These are phyloP conservation scores for Raddia guianensis DNA, from an alignment of 176 grass and related monocot species.

Conservation along the genomic window DNA sequence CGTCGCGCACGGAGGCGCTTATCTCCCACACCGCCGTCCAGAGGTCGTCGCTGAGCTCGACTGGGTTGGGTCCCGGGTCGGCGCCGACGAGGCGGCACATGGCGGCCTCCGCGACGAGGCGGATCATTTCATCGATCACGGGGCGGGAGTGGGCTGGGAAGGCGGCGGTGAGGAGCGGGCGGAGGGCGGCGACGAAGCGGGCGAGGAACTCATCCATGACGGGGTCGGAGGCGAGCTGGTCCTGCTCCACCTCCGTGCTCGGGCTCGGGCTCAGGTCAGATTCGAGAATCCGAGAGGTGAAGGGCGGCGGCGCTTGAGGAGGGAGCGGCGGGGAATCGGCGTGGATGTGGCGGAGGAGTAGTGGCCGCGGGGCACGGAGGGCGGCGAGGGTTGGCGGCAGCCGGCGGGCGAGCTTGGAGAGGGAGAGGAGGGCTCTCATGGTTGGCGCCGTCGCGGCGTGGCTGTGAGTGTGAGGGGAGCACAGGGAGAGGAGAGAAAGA, in stretches of 20 bases:
- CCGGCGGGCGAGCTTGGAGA: conserved; percentile 52
- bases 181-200: conserved; percentile 54
- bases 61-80: conserved; percentile 21
- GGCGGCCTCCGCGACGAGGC: conserved; percentile 74
- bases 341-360: conserved; percentile 39
- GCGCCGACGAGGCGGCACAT: conserved; percentile 44
- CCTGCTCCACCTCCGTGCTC: conserved; percentile 15
- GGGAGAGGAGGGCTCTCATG: conserved; percentile 76
- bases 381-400: conserved; percentile 43
- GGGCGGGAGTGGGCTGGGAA: conserved; percentile 54
- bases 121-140: conserved; percentile 84
- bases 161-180: conserved; percentile 50
- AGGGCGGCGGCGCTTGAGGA: conserved; percentile 31
- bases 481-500: conserved; percentile 2
- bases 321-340: conserved; percentile 31
- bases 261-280: conserved; percentile 35
- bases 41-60: conserved; percentile 62
- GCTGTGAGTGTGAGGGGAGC: conserved; percentile 1
- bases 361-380: neutral
- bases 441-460: conserved; percentile 25
- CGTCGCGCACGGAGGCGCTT: conserved; percentile 61
- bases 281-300: conserved; percentile 64
- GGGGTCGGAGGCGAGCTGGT: conserved; percentile 29
- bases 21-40: conserved; percentile 63
- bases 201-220: conserved; percentile 61